Percentiles rank a stretch among this genome's conserved stretches.
phyloP scores from a whole-genome alignment of 2,329 filamentous ascomycete genomes.

The Penicillium sp. region DNA sequence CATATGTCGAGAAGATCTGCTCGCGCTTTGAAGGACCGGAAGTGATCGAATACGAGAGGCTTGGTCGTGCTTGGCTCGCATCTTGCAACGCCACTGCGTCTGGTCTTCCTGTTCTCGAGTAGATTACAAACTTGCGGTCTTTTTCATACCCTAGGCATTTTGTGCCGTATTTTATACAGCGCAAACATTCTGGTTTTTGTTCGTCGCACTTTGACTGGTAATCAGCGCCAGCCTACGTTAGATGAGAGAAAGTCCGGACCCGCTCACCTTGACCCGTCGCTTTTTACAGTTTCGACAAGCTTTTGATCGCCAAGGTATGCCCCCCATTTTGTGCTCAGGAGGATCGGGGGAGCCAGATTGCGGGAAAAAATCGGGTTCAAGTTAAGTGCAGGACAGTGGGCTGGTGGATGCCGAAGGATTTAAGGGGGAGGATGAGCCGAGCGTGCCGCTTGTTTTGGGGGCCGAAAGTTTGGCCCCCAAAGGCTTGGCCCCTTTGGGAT shows the following conservation, averaged over 20 bases:
- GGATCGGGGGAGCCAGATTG: too few relatives aligned
- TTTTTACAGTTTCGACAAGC: conserved; percentile 8
- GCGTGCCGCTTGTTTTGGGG: too few relatives aligned
- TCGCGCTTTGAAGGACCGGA: conserved; percentile 5
- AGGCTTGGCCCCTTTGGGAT: too few relatives aligned
- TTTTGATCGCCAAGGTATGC: conserved; percentile 13
- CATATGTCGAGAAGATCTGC: conserved; percentile 6
- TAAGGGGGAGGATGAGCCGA: too few relatives aligned
- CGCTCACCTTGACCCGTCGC: conserved; percentile 11
- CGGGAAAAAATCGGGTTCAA: too few relatives aligned
- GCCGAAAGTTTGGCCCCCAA: too few relatives aligned
- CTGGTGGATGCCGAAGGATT: too few relatives aligned
- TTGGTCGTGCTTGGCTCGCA: not conserved
- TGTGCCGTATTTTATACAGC: conserved; percentile 8
- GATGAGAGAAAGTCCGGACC: not conserved
- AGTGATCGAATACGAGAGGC: not conserved
- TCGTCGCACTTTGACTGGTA: conserved; percentile 7
- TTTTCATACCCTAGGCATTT: conserved; percentile 11
- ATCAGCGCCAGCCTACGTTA: not conserved
- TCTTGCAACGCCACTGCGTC: too few relatives aligned
- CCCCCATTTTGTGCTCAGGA: too few relatives aligned
- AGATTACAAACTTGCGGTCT: too few relatives aligned
- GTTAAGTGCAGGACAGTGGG: too few relatives aligned
- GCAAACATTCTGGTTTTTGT: conserved; percentile 8
- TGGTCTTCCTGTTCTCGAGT: too few relatives aligned